Conservation (phyloP, 345 rosid species). For the Citrus mangshanensis region DNA sequence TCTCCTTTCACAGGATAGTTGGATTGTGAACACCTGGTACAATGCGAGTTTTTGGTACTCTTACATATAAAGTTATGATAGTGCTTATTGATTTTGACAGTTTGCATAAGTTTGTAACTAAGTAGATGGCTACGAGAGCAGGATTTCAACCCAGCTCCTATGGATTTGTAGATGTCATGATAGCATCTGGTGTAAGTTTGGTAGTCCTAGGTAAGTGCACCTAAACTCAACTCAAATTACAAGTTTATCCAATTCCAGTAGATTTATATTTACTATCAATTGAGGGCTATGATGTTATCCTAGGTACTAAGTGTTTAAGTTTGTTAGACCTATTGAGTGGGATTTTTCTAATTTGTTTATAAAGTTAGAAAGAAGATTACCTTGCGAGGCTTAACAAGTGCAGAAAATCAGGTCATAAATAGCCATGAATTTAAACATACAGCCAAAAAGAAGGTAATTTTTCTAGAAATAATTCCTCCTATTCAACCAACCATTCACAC, state of each 20-base stretch:
- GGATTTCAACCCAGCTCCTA: background rate
- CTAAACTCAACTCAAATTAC: background rate
- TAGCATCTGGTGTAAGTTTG: background rate
- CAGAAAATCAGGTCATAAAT: no score
- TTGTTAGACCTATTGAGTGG: no score
- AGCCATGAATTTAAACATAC: no score
- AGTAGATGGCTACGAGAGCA: background rate
- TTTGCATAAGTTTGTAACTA: background rate
- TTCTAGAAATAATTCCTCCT: no score
- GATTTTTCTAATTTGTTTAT: no score
- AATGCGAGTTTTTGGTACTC: background rate
- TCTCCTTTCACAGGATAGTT: background rate
- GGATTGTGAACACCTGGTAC: background rate
- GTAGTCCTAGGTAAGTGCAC: background rate
- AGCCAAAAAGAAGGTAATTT: no score
- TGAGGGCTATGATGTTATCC: no score
- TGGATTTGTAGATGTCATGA: background rate
- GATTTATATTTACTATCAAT: no score
- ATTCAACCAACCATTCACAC: no score
- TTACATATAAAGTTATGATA: background rate
- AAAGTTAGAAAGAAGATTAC: no score
- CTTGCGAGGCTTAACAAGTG: no score
- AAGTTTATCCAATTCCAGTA: background rate
- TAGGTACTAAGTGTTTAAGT: no score
- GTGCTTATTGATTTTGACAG: background rate